These are phyloP conservation scores for Ustilaginoidea virens DNA, from an alignment of 2,329 filamentous ascomycete genomes.

Conservation along the genomic window DNA sequence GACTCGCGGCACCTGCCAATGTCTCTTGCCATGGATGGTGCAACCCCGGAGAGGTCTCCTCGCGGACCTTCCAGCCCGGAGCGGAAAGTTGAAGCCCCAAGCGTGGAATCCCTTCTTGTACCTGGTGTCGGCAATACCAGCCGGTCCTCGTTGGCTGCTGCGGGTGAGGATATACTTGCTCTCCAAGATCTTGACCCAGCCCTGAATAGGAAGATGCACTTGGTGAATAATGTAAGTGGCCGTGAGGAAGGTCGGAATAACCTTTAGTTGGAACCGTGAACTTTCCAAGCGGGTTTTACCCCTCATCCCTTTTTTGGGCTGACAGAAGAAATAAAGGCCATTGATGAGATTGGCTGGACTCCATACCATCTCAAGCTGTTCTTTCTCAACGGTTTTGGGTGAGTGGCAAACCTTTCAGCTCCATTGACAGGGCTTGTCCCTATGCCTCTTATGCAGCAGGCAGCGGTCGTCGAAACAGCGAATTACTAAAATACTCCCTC, in stretches of 20 bases:
- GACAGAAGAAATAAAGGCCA: too few species aligned
- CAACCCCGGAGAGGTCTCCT: constrained; percentile 1
- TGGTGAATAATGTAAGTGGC: constrained; percentile 47
- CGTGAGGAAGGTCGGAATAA: too few species aligned
- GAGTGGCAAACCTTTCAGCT: constrained; percentile 3
- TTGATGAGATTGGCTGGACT: constrained; percentile 47
- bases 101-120: background rate
- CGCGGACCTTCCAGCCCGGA: constrained; percentile 7
- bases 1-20: too few species aligned
- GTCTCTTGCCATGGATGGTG: constrained; percentile 1
- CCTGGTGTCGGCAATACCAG: constrained; percentile 6
- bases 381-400: constrained; percentile 45
- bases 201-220: constrained; percentile 50
- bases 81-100: constrained; percentile 5
- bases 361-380: constrained; percentile 44
- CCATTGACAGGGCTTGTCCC: background rate
- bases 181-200: constrained; percentile 44
- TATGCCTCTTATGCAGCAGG: too few species aligned
- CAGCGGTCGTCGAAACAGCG: too few species aligned
- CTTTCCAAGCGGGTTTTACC: too few species aligned
- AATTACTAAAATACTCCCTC: too few species aligned
- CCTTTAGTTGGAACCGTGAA: too few species aligned
- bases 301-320: too few species aligned
- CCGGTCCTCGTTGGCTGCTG: constrained; percentile 8
- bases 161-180: constrained; percentile 35